Base-by-base conservation (phyloP, 805 yeast genomes). In the Wickerhamiella sorbophila region DNA sequence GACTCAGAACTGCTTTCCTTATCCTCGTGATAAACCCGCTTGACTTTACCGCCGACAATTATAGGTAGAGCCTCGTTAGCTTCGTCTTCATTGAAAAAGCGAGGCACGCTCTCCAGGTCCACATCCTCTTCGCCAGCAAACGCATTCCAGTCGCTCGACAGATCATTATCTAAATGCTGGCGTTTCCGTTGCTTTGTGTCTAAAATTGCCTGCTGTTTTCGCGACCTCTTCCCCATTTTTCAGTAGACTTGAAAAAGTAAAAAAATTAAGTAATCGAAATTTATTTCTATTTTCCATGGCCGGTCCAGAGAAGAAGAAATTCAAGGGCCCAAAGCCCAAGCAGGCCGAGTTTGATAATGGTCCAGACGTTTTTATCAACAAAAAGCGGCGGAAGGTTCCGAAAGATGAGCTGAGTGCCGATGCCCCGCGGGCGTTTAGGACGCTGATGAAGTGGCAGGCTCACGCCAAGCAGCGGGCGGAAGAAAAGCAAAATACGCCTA, bases 31-130 rank as follows among this genome's bases (percentile, higher is more conserved):
- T 64, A 51, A 63, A 77, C 82, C 52, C 94, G 69, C 59, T 78
- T 74, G n/a, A 88, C 66, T 40, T 66, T 70, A 42, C 95, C 95
- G 47, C 75, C 83, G 14, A 69, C 67, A 4, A 69, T 65, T 41
- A 87, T 82, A 1, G 97, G 97, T 42, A 88, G 67, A 55, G 82
- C 95, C 4, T 64, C 66, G 4, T 65, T 69, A 9, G 61, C 62
- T 10, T 50, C 54, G 3, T 43, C 48, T 4, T 24, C 43, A 16
- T 61, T 61, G 48, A 75, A 60, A 2, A 59, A 52, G 58, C 97
- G 71, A 1, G 95, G 94, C 43, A 57, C 62, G 49, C 67, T 60
- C 56, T 87, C 97, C 52, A 84, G 86, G 42, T 75, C 87, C 53
- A 77, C 82, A 52, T 83, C 93, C 44, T 72, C 78, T 43, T 79